phyloP scores from a whole-genome alignment of 1,284 basidiomycete species.

The Irpex lacteus region DNA sequence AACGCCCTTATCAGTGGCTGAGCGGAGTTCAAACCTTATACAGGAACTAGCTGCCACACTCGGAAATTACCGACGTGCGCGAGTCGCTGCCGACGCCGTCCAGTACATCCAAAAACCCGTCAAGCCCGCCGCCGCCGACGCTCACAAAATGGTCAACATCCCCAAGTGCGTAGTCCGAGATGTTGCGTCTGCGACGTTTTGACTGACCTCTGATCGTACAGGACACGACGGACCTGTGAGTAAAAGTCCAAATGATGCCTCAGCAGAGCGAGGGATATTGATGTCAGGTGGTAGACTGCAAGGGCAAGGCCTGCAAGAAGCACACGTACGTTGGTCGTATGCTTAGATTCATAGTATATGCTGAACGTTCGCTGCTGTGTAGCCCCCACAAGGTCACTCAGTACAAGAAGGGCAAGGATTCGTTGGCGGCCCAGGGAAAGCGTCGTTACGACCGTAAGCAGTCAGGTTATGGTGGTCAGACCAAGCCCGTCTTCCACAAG shows the following conservation, averaged over 20 bases:
- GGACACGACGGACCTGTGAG: constrained; percentile 85
- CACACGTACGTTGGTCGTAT: constrained; percentile 74
- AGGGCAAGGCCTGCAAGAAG: constrained; percentile 98
- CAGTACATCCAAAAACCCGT: constrained; percentile 23
- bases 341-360: not conserved
- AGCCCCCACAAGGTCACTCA: constrained; percentile 96
- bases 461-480: constrained; percentile 99
- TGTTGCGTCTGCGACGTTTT: constrained; percentile 7
- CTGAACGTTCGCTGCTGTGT: constrained; percentile 5
- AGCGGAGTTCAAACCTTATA: constrained; percentile 28
- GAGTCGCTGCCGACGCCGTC: constrained; percentile 15
- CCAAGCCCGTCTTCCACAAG: constrained; percentile 99
- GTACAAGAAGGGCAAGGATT: constrained; percentile 99
- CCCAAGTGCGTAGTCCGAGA: constrained; percentile 65
- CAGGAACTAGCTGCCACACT: constrained; percentile 26
- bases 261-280: constrained; percentile 14
- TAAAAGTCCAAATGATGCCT: constrained; percentile 11
- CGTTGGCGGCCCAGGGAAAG: constrained; percentile 97
- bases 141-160: constrained; percentile 82
- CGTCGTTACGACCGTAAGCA: constrained; percentile 99
- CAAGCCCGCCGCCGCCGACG: constrained; percentile 28
- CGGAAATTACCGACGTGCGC: constrained; percentile 21
- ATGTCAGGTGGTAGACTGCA: constrained; percentile 70
- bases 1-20: constrained; percentile 11
- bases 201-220: constrained; percentile 26